These are phyloP conservation scores for Coemansia sp. DNA, from an alignment of 192 early-diverging fungal species.

Conservation along the genomic window DNA sequence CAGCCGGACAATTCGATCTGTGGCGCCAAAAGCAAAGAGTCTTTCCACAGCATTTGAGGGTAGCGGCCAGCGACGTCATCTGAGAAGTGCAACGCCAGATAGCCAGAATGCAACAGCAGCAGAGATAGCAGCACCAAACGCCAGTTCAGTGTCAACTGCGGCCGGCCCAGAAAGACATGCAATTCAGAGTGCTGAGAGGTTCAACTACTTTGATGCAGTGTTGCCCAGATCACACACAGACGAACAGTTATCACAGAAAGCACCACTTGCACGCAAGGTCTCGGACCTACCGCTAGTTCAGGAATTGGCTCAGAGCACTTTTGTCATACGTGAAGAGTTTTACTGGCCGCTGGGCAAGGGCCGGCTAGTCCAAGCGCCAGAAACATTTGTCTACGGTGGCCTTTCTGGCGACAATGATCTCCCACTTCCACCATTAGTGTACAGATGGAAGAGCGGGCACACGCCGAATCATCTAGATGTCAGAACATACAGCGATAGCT, in stretches of 20 bases:
- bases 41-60: background rate
- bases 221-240: background rate
- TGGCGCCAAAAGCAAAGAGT: background rate
- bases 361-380: constrained; percentile 24
- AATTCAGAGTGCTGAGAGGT: background rate
- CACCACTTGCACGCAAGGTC: constrained; percentile 7
- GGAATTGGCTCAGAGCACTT: constrained; percentile 10
- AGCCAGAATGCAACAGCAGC: constrained; percentile 1
- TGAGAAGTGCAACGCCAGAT: background rate
- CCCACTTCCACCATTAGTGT: constrained; percentile 27
- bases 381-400: constrained; percentile 30
- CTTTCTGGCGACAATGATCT: constrained; percentile 14
- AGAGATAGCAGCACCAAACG: background rate
- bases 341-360: constrained; percentile 34
- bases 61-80: background rate
- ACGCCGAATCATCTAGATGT: constrained; percentile 25
- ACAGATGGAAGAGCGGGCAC: constrained; percentile 18
- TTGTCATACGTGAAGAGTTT: constrained; percentile 25
- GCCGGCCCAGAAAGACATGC: background rate
- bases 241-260: background rate
- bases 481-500: constrained; percentile 11
- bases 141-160: background rate
- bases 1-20: background rate
- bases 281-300: constrained; percentile 9
- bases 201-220: constrained; percentile 9